Percentiles rank a stretch among this genome's conserved stretches.
phyloP scores from a whole-genome alignment of 176 grass and related monocot genomes.

The Dendrocalamus sinicus region DNA sequence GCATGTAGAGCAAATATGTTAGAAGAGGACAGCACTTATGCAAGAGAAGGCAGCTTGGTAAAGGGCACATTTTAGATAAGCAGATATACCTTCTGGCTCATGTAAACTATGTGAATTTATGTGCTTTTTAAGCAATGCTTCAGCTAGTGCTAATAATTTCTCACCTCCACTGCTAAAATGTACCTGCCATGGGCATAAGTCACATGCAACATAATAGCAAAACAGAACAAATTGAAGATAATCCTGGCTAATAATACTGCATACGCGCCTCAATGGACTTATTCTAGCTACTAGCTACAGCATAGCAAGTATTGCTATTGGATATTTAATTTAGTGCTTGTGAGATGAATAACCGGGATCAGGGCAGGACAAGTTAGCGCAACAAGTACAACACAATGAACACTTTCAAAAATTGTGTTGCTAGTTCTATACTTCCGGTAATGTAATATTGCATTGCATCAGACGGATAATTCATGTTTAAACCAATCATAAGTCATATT shows the following conservation, averaged over 20 bases:
- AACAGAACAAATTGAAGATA: not conserved
- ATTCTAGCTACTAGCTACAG: conserved; percentile 15
- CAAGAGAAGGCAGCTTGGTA: conserved; percentile 5
- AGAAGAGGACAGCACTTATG: conserved; percentile 31
- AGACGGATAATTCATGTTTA: conserved; percentile 25
- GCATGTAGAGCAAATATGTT: conserved; percentile 45
- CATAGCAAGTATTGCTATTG: conserved; percentile 15
- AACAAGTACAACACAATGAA: not conserved
- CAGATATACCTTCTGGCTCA: conserved; percentile 80
- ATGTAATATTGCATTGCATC: not conserved
- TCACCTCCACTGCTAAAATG: conserved; percentile 67
- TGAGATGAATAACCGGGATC: not conserved
- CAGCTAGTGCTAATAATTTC: conserved; percentile 77
- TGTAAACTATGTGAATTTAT: conserved; percentile 85
- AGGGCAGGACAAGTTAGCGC: not conserved
- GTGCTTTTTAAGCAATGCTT: conserved; percentile 91
- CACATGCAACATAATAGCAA: conserved; percentile 25
- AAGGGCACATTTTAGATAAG: conserved; percentile 33
- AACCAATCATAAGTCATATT: not conserved
- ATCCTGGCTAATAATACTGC: conserved; percentile 3
- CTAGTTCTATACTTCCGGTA: not conserved
- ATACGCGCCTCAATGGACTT: not conserved
- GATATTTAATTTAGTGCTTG: conserved; percentile 12
- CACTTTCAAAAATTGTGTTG: not conserved
- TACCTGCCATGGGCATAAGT: conserved; percentile 53